Percentiles rank a stretch among this genome's conserved stretches.
These are phyloP conservation scores for Hemerocallis citrina DNA, from an alignment of 106 monocot species.

Conservation along the genomic window DNA sequence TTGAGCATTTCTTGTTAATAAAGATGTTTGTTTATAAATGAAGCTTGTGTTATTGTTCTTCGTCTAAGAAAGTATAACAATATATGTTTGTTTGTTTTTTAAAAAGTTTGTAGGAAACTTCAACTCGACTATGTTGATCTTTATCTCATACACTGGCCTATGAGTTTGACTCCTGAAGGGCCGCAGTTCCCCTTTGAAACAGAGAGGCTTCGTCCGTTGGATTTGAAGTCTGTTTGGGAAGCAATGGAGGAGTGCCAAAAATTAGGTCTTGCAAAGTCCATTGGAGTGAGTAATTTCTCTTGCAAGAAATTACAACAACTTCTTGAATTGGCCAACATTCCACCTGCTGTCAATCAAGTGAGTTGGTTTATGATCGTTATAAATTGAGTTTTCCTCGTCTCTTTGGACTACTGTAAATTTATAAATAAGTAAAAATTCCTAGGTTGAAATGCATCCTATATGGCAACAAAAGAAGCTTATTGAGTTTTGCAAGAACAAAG, in stretches of 20 bases:
- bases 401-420: no score
- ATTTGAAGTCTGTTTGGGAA: conserved; percentile 32
- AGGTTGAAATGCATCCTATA: conserved; percentile 44
- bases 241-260: conserved; percentile 46
- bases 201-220: conserved; percentile 26
- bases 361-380: no score
- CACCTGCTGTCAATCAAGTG: conserved; percentile 41
- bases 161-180: conserved; percentile 5
- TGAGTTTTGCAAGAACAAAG: conserved; percentile 23
- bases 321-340: conserved; percentile 16
- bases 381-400: no score
- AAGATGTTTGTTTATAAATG: no score
- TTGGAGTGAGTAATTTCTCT: conserved; percentile 54
- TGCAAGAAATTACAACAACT: conserved; percentile 19
- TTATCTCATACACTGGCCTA: conserved; percentile 36
- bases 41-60: no score
- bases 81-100: no score
- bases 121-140: conserved; percentile 43
- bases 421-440: no score
- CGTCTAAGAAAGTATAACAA: no score
- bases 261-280: conserved; percentile 27
- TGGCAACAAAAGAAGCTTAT: conserved; percentile 49
- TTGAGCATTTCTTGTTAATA: no score
- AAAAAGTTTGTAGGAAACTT: conserved; percentile 24
- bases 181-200: background rate